Base-by-base conservation (phyloP, 805 yeast species). In the Isabelozyma pseudorhagii region DNA sequence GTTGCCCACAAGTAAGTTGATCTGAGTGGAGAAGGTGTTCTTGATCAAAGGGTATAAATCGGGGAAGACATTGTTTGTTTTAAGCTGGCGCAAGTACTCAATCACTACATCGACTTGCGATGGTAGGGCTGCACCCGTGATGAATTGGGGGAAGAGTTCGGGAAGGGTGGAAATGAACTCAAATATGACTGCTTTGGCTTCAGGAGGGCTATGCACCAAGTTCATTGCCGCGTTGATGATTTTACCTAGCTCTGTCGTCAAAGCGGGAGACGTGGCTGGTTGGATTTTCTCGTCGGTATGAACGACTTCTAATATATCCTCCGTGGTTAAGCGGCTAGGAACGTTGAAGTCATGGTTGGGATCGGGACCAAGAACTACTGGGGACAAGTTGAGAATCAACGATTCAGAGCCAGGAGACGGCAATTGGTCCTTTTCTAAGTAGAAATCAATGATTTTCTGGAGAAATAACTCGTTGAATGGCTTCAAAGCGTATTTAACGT, bases 1-100 rank as follows among this genome's bases (percentile, higher is more conserved):
- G 45, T 21, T 25, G 56, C 53, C 18, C 9, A 38, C 2, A 6
- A 40, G 9, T 3, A 47, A 18, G 13, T 44, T 34, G 11, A 47
- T 14, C 39, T 47, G 47, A 18, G 40, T 17, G 8, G 14, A 13
- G 13, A 47, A 31, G 9, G 25, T 29, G 18, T 39, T 15, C 7
- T 28, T 44, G 36, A 47, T 44, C 6, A 40, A 15, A 29, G 39
- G 44, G 15, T 41, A 38, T 8, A 49, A 11, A n/a, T 44, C 36
- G 9, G 44, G 46, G 17, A 49, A 8, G 44, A 15, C 25, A 40
- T 17, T 27, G 18, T 1, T 9, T 9, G 36, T 31, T 31, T 31
- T 31, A 21, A 2, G 25, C 3, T 13, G 36, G 36, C n/a, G 36
- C n/a, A 31, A 31, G n/a, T 10, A 31, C 36, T 31, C 36, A 9